Base-by-base conservation (phyloP, 192 early-diverging fungal genomes). In the Powellomyces hirtus region DNA sequence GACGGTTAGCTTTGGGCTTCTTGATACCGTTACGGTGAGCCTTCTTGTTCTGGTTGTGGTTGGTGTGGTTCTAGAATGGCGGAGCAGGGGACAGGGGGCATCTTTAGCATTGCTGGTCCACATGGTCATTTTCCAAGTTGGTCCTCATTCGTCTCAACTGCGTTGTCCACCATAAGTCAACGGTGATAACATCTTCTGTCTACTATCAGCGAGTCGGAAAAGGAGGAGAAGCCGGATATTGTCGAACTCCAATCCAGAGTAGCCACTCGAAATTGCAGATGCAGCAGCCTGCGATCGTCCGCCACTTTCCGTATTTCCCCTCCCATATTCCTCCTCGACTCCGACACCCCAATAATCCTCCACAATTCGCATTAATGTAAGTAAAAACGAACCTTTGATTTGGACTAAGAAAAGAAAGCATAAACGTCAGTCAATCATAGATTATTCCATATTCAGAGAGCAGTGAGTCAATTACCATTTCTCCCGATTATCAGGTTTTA, bases 1-100 rank as follows among this genome's bases (percentile, higher is more conserved):
- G 86, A 66, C 89, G 86, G 85, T 94, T 77, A 46, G 81, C 77
- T 87, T 92, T 91, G 52, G 93, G 90, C 90, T 97, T 96, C 88
- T 94, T 97, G 86, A 99, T 95, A 85, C 97, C 97, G 86, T 98
- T 98, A 77, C 95, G 93, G 92, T 99, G 97, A 86, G 94, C 95
- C 92, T 99, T 98, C 80, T 82, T 88, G 90, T 89, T 97, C 86
- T 99, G 97, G 91, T 98, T 98, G 93, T 98, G 96, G 90, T 97
- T 98, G 84, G 97, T 98, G 90, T 98, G 95, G 90, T 99, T 99
- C 94, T 84, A 46, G 36, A 13, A 14, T 27, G 37, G 14, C 14
- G 4, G 36, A 34, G n/a, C 34, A 61, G n/a, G n/a, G n/a, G 46
- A 49, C 16, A 24, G 59, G 24, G 35, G 10, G 26, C 50, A 24